Base-by-base conservation (phyloP, 2,329 filamentous ascomycete species). In the Colletotrichum destructivum region DNA sequence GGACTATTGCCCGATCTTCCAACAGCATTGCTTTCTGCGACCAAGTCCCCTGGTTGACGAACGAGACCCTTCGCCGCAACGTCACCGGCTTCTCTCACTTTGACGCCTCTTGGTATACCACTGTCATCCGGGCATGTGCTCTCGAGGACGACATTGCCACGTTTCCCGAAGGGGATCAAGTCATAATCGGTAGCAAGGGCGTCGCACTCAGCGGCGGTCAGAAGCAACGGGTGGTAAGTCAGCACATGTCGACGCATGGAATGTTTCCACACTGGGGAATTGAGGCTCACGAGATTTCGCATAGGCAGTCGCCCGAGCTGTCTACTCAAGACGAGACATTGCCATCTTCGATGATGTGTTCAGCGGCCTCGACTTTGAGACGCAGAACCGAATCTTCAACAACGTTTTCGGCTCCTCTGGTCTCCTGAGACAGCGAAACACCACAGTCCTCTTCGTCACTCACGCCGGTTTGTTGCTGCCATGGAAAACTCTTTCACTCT, bases 141-240 rank as follows among this genome's bases (percentile, higher is more conserved):
- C 68, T 84, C n/a, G 75, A 79, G 1, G 74, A 79, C 13, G 83
- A 84, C 42, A 73, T 84, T 8, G 55, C 74, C 0, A 65, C 65
- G 3, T 75, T 84, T 55, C 74, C 79, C 7, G 74, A 78, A 40
- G 77, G 80, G 8, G 80, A 82, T 62, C 66, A 78, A 5, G 84
- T 82, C 0, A 71, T 79, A 15, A 79, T 85, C 64, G 84, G 84
- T 3, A 82, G 79, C n/a, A 78, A 80, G 7, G 85, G 85, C 2
- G 77, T 84, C 9, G 80, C 78, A 8, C 73, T 87, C 1, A 85
- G 84, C 51, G 84, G 84, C 47, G 85, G 85, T 1, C 84, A 87
- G 64, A 83, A 79, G 52, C 82, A 84, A 38, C 78, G 84, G 49
- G 77, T 84, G 40, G 82, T 84, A 75, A 69, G 80, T 35, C 23